Conservation (phyloP, 2,329 filamentous ascomycete genomes). For the Aureobasidium musti region DNA sequence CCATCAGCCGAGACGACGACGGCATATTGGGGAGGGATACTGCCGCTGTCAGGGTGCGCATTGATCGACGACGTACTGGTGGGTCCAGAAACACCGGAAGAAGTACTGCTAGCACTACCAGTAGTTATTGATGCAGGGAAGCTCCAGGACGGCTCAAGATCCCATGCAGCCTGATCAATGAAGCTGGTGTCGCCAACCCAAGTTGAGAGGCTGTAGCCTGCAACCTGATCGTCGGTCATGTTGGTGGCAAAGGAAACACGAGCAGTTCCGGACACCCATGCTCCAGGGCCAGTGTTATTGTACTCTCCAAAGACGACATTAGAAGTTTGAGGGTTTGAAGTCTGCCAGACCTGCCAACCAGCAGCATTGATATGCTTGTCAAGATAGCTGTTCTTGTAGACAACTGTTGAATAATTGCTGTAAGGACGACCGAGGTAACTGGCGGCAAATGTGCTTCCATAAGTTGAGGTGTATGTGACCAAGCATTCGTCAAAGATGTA, state of each 20-base stretch:
- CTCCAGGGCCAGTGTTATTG: conserved; percentile 58
- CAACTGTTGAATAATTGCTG: conserved; percentile 51
- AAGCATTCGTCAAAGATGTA: conserved; percentile 51
- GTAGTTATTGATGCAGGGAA: conserved; percentile 33
- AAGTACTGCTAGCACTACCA: conserved; percentile 10
- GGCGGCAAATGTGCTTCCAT: conserved; percentile 44
- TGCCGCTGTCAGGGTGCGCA: conserved; percentile 48
- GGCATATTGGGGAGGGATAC: conserved; percentile 45
- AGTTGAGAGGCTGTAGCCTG: conserved; percentile 42
- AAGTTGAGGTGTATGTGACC: conserved; percentile 55
- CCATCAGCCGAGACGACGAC: conserved; percentile 47
- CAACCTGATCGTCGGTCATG: conserved; percentile 42
- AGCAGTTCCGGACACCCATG: conserved; percentile 50
- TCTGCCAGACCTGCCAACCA: conserved; percentile 60
- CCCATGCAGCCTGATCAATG: conserved; percentile 48
- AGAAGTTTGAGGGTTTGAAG: conserved; percentile 50
- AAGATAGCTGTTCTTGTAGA: conserved; percentile 55
- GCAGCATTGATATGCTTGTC: conserved; percentile 58
- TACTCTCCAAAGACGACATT: conserved; percentile 61
- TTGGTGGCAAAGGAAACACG: conserved; percentile 53
- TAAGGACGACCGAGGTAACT: conserved; percentile 57
- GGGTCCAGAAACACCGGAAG: conserved; percentile 11
- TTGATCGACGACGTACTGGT: conserved; percentile 40
- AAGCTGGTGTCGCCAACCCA: conserved; percentile 48
- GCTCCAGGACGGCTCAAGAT: conserved; percentile 43